phyloP scores from a whole-genome alignment of 495 filamentous ascomycete genomes.

The Echria macrotheca region DNA sequence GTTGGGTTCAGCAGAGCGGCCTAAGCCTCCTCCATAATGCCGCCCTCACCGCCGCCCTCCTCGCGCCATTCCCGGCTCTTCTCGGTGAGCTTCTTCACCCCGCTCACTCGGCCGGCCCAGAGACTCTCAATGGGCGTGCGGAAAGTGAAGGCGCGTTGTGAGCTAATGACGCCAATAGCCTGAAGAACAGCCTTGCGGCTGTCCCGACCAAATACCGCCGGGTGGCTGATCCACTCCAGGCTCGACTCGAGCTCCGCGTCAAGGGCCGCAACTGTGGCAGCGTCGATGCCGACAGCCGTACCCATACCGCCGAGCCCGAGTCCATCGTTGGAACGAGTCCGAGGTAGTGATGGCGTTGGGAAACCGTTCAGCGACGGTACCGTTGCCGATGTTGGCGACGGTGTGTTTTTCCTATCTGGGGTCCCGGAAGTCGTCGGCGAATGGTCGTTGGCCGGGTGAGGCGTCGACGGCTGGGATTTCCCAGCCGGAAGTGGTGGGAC shows the following conservation, averaged over 20 bases:
- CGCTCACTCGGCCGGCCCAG: conserved; percentile 74
- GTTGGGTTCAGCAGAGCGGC: too few species aligned
- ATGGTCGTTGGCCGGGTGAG: conserved; percentile 40
- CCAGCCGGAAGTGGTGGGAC: conserved; percentile 42
- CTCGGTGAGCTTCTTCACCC: conserved; percentile 71
- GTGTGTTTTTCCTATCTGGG: conserved; percentile 45
- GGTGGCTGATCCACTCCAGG: conserved; percentile 99
- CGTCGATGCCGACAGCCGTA: conserved; percentile 68
- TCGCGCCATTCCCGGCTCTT: conserved; percentile 82
- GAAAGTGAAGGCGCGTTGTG: conserved; percentile 91
- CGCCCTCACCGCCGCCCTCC: conserved; percentile 67
- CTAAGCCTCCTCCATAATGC: conserved; percentile 71
- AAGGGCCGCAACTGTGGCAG: conserved; percentile 72
- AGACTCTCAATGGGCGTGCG: conserved; percentile 78
- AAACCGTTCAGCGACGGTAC: conserved; percentile 31
- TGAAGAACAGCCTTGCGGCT: conserved; percentile 93
- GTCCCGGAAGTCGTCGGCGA: conserved; percentile 42
- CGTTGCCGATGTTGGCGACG: conserved; percentile 45
- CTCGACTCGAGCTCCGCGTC: conserved; percentile 85
- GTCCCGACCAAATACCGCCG: conserved; percentile 91
- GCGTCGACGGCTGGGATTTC: conserved; percentile 45
- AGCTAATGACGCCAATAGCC: conserved; percentile 92
- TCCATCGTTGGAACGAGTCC: conserved; percentile 40
- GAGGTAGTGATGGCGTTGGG: conserved; percentile 24
- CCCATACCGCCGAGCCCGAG: conserved; percentile 53